phyloP scores from a whole-genome alignment of 2,329 filamentous ascomycete species.

The Tolypocladium sp. region DNA sequence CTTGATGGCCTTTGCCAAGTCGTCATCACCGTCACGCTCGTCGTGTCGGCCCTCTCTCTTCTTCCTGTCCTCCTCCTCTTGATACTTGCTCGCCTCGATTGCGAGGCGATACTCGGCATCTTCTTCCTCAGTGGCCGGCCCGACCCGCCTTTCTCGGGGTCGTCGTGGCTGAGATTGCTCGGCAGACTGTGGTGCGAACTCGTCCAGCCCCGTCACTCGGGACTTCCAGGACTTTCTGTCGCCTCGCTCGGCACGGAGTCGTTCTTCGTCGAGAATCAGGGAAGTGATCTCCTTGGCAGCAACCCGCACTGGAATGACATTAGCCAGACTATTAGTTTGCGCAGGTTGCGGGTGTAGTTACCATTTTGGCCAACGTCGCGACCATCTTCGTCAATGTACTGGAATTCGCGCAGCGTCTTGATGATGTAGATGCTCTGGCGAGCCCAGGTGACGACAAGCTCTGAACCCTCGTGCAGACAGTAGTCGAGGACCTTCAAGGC shows the following conservation, averaged over 20 bases:
- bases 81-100: constrained; percentile 87
- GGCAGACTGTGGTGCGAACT: constrained; percentile 47
- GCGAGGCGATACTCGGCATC: constrained; percentile 86
- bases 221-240: constrained; percentile 96
- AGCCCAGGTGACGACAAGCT: constrained; percentile 94
- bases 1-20: constrained; percentile 89
- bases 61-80: constrained; percentile 81
- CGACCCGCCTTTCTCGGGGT: constrained; percentile 34
- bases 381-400: constrained; percentile 92
- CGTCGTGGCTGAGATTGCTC: constrained; percentile 32
- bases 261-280: constrained; percentile 86
- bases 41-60: constrained; percentile 58
- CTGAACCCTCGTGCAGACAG: constrained; percentile 92
- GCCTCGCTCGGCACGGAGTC: constrained; percentile 78
- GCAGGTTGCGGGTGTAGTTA: constrained; percentile 26
- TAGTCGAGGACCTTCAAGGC: constrained; percentile 97
- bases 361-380: constrained; percentile 94
- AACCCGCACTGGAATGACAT: constrained; percentile 61
- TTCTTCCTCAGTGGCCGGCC: constrained; percentile 59
- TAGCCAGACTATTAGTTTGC: constrained; percentile 7
- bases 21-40: constrained; percentile 62
- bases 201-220: constrained; percentile 85
- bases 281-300: constrained; percentile 93
- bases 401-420: constrained; percentile 94
- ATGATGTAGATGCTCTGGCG: constrained; percentile 98